Evolutionary conservation across 2,329 filamentous ascomycete species (phyloP), one percentile per base, ranked within the genome.

Genomic region (Didymella exigua): DNA sequence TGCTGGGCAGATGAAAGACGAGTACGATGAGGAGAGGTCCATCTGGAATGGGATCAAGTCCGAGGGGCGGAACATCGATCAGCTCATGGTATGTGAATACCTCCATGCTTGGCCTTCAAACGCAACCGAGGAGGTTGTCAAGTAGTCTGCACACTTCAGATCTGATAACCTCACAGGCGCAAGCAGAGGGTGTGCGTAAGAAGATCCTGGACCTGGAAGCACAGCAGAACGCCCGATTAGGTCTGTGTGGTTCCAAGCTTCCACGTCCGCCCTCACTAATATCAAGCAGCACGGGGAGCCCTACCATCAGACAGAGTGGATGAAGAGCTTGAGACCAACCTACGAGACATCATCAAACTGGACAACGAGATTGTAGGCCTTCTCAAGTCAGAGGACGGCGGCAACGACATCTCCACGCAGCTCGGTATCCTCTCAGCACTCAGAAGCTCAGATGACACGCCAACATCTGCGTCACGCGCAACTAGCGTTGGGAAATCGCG

Each of bases 1-100:
- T 59, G 61, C 71, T 60, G 67, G 77, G 58, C 64, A 78, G 53
- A 73, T 73, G 61, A 80, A 80, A 59, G 78, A 81, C 52, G 79
- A 82, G 56, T 75, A 79, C 38, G 79, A 81, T 49, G 79, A 82
- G 65, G 79, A 82, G 65, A 72, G 78, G 27, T 72, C 77, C 14
- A 66, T 82, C 49, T 82, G 80, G 80, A 78, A 76, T 48, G 74
- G 77, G 54, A 79, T 82, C 54, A 74, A 74, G 46, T 71, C 73
- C 36, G 77, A 79, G 59, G 78, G 75, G 5, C 77, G 75, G 44
- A 72, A 77, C 40, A 76, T 80, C 24, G 79, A 81, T 54, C 67
- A 64, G 33, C 75, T 80, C 62, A 76, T 79, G 66, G 79, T 81
- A 76, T 71, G 78, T 43, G 40, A 36, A 21, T 21, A 14, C 33